Base-by-base conservation (phyloP, 768 basidiomycete genomes). In the Russula vinacea region DNA sequence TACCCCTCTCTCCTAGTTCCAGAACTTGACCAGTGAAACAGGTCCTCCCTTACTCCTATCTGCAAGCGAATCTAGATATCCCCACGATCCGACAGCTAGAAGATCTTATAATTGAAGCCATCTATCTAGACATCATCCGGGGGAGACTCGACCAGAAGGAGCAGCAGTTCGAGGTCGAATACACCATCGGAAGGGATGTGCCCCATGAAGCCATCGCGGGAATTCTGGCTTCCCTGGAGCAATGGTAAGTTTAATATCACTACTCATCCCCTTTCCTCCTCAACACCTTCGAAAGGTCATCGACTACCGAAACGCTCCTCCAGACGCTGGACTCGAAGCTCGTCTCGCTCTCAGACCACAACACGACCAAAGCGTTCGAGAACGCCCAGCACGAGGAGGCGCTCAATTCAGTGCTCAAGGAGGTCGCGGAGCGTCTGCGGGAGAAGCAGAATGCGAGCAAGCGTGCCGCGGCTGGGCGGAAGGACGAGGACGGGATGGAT, bases 101-200 rank as follows among this genome's bases (percentile, higher is more conserved):
- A 74, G 95, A 98, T 75, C 85, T 98, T 67, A 91, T 98, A 72
- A 98, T 99, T 74, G 94, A 98, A 71, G 90, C 90, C 13, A 94
- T 98, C 74, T 98, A 98, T 76, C 85, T 91, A 45, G 90, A 92
- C 73, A 79, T 97, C 44, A 80, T 99, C 42, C 85, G 86, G 56
- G 96, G 94, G 11, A 94, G 92, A 72, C 87, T 99, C 55, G 94
- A 98, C 75, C 96, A 98, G 76, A 91, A 92, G 73, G 84, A 91
- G 69, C 84, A 87, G 67, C 88, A 93, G 68, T 80, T 98, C 62
- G 91, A 96, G 74, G 86, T 98, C 40, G 91, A 96, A 75, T 94
- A 92, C 71, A 92, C 90, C 0, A 87, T 94, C 80, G 96, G 96
- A 0, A 77, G 96, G 60, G 96, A 99, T 75, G 78, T 98, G n/a